Evolutionary conservation across 495 filamentous ascomycete genomes (phyloP).

Genomic region (Daldinia vernicosa): DNA sequence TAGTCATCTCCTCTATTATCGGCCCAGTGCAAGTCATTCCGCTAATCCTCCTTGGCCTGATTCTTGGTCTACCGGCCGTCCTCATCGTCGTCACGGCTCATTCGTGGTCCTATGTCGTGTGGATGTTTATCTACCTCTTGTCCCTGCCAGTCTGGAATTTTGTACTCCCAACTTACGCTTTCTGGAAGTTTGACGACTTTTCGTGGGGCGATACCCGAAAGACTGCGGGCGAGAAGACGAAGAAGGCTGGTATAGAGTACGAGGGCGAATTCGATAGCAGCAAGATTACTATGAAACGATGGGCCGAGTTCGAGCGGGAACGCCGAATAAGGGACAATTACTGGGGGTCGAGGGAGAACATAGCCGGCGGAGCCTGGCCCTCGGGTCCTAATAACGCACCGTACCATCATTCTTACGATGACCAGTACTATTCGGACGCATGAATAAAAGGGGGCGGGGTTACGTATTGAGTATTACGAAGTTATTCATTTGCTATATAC

Average conservation of each 20-base stretch:
- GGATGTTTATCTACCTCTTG: slow-evolving; percentile 96
- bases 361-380: slow-evolving; percentile 49
- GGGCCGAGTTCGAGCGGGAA: slow-evolving; percentile 90
- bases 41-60: slow-evolving; percentile 86
- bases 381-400: slow-evolving; percentile 32
- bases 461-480: slow-evolving; percentile 14
- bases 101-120: slow-evolving; percentile 88
- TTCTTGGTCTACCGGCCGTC: slow-evolving; percentile 91
- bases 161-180: slow-evolving; percentile 91
- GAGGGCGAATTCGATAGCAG: slow-evolving; percentile 98
- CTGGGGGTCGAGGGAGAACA: slow-evolving; percentile 59
- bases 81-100: slow-evolving; percentile 97
- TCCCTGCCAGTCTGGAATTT: slow-evolving; percentile 99
- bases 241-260: slow-evolving; percentile 78
- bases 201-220: slow-evolving; percentile 99
- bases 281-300: slow-evolving; percentile 98
- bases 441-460: slow-evolving; percentile 35
- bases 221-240: slow-evolving; percentile 88
- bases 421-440: slow-evolving; percentile 60
- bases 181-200: slow-evolving; percentile 99
- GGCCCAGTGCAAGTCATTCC: slow-evolving; percentile 89
- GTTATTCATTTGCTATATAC: slow-evolving; percentile 30
- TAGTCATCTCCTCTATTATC: slow-evolving; percentile 88
- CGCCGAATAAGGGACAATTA: slow-evolving; percentile 53
- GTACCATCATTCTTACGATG: slow-evolving; percentile 57